A percentile compares a stretch with the other conserved stretches of the same genome.
phyloP scores from a whole-genome alignment of 257 asterid genomes.

The Pogostemon cablin region DNA sequence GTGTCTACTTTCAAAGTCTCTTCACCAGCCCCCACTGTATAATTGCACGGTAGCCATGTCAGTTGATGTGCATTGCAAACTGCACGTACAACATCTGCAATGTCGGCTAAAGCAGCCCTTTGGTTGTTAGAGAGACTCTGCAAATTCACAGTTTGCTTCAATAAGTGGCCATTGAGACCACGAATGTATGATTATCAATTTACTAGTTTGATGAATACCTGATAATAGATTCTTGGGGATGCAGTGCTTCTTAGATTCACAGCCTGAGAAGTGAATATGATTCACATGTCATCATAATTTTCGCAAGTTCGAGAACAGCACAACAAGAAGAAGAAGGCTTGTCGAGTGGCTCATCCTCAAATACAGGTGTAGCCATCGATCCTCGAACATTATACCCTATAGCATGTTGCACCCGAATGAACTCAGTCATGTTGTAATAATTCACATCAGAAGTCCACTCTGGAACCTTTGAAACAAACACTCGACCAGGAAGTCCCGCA shows the following conservation, averaged over 20 bases:
- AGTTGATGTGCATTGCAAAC: too few relatives aligned
- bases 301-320: conserved; percentile 77
- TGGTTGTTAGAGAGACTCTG: too few relatives aligned
- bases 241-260: conserved; percentile 61
- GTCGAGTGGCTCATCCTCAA: conserved; percentile 52
- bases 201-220: too few relatives aligned
- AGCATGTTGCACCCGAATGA: conserved; percentile 64
- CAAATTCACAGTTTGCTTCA: too few relatives aligned
- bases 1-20: conserved; percentile 32
- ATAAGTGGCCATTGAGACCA: too few relatives aligned
- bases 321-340: conserved; percentile 40
- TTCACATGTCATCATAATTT: neutral
- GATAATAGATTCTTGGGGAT: conserved; percentile 37
- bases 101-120: too few relatives aligned
- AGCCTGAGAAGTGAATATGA: conserved; percentile 45
- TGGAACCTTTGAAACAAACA: conserved; percentile 65
- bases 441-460: conserved; percentile 84
- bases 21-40: conserved; percentile 35
- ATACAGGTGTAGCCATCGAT: conserved; percentile 73
- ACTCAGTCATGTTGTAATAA: conserved; percentile 70
- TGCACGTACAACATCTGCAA: too few relatives aligned
- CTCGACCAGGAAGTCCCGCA: conserved; percentile 92
- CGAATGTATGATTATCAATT: too few relatives aligned
- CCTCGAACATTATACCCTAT: conserved; percentile 66
- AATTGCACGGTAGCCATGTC: conserved; percentile 71